phyloP scores from a whole-genome alignment of 306 rosid genomes.

The Alnus rubra region DNA sequence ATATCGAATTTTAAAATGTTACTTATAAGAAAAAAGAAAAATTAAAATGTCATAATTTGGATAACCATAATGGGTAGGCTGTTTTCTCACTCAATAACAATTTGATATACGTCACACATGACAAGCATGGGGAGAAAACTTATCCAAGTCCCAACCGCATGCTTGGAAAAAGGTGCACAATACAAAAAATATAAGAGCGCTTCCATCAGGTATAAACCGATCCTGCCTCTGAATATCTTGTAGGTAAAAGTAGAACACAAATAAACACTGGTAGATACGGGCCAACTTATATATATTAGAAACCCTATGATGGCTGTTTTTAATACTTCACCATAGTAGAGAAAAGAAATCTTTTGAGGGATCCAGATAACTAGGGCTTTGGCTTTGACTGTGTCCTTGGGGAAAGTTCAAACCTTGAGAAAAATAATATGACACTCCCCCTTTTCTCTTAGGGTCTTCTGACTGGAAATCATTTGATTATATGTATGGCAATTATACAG shows the following conservation, averaged over 20 bases:
- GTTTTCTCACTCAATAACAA: constrained; percentile 2
- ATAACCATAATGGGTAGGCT: not conserved
- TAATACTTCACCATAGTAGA: not conserved
- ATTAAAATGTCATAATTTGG: not conserved
- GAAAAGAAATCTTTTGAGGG: not conserved
- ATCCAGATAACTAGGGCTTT: not conserved
- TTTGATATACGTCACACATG: not conserved
- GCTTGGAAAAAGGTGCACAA: not conserved
- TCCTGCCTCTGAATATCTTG: not conserved
- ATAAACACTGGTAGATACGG: not conserved
- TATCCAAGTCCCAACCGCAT: not conserved
- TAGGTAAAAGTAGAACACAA: not conserved
- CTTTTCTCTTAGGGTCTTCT: not conserved
- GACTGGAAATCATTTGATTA: not conserved
- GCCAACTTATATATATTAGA: not conserved
- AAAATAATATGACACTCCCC: not conserved
- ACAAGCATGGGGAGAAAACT: not conserved
- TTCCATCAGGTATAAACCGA: not conserved
- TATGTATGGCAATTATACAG: not conserved
- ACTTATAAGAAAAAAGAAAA: no score
- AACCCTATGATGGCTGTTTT: not conserved
- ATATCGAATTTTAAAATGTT: not conserved
- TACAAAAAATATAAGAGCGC: not conserved
- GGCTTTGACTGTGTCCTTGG: not conserved
- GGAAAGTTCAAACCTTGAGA: not conserved